Conservation (phyloP, 345 rosid species). For the Brassica incana region DNA sequence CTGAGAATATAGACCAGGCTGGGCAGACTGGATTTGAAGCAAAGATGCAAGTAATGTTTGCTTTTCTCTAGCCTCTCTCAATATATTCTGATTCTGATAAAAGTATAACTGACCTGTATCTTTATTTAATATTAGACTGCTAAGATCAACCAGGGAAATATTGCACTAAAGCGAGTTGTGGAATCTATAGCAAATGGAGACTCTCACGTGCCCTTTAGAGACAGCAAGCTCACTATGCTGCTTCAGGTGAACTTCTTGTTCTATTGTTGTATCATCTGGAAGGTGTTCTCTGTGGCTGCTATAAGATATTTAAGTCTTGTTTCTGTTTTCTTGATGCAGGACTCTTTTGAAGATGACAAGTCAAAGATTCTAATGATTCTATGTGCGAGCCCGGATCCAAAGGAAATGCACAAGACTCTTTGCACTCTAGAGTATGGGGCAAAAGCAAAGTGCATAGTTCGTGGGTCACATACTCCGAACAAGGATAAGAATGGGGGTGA, state of each 20-base stretch:
- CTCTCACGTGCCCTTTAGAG: slow-evolving; percentile 97
- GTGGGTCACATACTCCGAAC: slow-evolving; percentile 72
- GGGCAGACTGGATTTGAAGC: slow-evolving; percentile 94
- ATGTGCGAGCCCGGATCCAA: slow-evolving; percentile 97
- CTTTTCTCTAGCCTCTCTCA: not conserved
- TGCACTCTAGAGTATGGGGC: slow-evolving; percentile 98
- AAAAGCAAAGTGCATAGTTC: slow-evolving; percentile 92
- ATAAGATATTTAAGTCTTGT: slow-evolving; percentile 9
- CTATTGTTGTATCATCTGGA: not conserved
- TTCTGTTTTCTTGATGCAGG: slow-evolving; percentile 48
- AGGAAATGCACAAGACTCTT: slow-evolving; percentile 87
- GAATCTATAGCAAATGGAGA: slow-evolving; percentile 99
- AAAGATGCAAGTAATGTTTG: slow-evolving; percentile 79
- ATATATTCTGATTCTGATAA: not conserved
- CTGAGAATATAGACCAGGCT: slow-evolving; percentile 97
- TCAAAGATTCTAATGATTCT: slow-evolving; percentile 92
- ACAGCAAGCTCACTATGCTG: slow-evolving; percentile 94
- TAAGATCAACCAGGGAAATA: slow-evolving; percentile 95
- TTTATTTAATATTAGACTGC: slow-evolving; percentile 63
- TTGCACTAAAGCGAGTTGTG: slow-evolving; percentile 90
- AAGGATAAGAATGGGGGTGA: slow-evolving; percentile 68
- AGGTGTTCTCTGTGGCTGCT: not conserved
- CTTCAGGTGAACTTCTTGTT: slow-evolving; percentile 59
- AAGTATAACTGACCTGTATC: slow-evolving; percentile 7
- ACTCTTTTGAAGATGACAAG: slow-evolving; percentile 96